Conservation (phyloP, 176 grass and related monocot genomes). For the Eremochloa ophiuroides region DNA sequence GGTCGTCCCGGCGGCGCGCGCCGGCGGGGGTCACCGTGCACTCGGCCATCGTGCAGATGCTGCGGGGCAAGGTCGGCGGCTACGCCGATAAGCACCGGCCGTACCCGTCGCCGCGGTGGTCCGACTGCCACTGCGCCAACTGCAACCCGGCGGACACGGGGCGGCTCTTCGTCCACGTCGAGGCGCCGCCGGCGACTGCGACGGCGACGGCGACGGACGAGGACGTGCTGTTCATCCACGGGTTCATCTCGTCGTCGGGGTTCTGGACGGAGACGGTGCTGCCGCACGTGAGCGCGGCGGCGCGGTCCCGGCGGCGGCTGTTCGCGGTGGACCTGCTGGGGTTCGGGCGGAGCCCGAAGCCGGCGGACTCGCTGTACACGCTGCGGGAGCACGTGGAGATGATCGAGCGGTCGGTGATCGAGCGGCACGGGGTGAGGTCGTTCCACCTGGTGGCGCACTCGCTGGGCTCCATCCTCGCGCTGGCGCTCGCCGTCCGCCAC, state of each 20-base stretch:
- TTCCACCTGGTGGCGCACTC: conserved; percentile 82
- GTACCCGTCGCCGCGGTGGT: conserved; percentile 66
- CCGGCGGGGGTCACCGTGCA: conserved; percentile 44
- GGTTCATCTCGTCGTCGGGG: conserved; percentile 70
- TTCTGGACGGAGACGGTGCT: conserved; percentile 85
- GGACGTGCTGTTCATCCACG: conserved; percentile 79
- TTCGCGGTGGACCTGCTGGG: conserved; percentile 76
- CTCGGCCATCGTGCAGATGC: conserved; percentile 80
- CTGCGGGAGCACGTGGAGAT: conserved; percentile 65
- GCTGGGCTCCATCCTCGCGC: conserved; percentile 62
- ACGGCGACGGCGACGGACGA: conserved; percentile 18
- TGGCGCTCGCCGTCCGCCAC: conserved; percentile 65
- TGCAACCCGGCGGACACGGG: conserved; percentile 66
- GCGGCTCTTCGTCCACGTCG: conserved; percentile 84
- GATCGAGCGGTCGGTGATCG: conserved; percentile 66
- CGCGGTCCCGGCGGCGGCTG: conserved; percentile 36
- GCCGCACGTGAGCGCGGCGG: conserved; percentile 43
- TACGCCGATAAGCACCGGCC: conserved; percentile 30
- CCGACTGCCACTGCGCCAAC: conserved; percentile 86
- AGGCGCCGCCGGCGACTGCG: conserved; percentile 32
- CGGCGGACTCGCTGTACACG: conserved; percentile 68
- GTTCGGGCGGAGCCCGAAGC: conserved; percentile 75
- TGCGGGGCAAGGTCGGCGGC: conserved; percentile 56
- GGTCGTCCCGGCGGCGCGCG: conserved; percentile 8
- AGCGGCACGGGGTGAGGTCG: conserved; percentile 39